Conservation (phyloP, 208 protist species). For the Willaertia magna region DNA sequence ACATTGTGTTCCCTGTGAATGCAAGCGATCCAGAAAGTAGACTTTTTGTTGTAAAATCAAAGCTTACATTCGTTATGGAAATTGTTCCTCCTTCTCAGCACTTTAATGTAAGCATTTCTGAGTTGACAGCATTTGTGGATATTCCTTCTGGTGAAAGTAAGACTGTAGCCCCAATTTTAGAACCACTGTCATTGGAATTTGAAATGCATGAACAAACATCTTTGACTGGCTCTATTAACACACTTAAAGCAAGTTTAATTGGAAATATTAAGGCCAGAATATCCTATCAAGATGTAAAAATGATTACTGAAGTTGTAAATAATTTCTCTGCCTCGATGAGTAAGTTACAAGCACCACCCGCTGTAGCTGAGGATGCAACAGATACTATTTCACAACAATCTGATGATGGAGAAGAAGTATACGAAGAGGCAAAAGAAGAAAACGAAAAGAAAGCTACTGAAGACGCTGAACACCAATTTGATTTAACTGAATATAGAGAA, state of each 20-base stretch:
- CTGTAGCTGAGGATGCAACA: neutral
- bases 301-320: neutral
- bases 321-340: neutral
- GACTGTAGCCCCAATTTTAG: neutral
- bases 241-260: neutral
- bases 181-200: neutral
- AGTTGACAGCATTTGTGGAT: neutral
- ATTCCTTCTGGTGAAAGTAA: neutral
- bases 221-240: neutral
- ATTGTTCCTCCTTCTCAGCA: no score
- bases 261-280: neutral
- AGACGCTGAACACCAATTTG: neutral
- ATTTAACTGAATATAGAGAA: neutral
- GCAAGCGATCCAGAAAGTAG: neutral
- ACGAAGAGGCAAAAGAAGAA: neutral
- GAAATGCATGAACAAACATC: neutral
- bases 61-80: neutral
- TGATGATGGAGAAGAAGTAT: neutral
- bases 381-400: neutral
- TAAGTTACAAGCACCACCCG: neutral
- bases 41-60: neutral
- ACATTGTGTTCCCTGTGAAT: neutral
- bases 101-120: neutral
- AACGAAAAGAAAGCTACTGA: no score
- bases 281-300: conserved; percentile 9